Percentiles rank a stretch among this genome's conserved stretches.
phyloP scores from a whole-genome alignment of 257 asterid species.

The Solanum appendiculatum region DNA sequence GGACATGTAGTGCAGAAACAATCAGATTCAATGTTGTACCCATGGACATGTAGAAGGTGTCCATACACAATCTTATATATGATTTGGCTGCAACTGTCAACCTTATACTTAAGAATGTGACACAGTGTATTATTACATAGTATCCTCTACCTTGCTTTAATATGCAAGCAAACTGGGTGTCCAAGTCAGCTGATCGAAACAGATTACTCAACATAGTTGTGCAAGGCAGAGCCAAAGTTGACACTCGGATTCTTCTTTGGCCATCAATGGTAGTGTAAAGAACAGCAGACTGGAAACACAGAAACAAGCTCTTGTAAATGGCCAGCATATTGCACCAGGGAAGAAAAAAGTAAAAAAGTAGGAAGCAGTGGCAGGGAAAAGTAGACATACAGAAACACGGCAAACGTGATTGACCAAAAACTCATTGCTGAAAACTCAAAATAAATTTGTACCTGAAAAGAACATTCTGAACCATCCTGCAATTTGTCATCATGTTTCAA shows the following conservation, averaged over 20 bases:
- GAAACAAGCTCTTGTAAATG: neutral
- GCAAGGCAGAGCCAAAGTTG: conserved; percentile 91
- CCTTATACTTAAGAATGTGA: neutral
- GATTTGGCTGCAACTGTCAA: neutral
- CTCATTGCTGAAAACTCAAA: neutral
- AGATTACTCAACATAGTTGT: conserved; percentile 83
- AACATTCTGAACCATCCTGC: conserved; percentile 92
- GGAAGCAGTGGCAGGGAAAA: neutral
- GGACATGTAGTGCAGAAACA: neutral
- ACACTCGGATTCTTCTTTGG: conserved; percentile 94
- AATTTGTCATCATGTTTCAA: conserved; percentile 91
- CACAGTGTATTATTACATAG: neutral
- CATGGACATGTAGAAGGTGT: neutral
- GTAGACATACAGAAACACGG: neutral
- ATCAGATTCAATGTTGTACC: neutral
- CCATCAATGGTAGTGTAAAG: conserved; percentile 93
- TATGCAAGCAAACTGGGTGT: conserved; percentile 87
- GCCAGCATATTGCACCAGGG: neutral
- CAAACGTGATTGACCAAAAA: neutral
- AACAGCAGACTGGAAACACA: conserved; percentile 67
- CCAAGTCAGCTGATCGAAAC: conserved; percentile 94
- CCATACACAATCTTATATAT: neutral
- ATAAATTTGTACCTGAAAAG: conserved; percentile 69
- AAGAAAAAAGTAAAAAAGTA: neutral
- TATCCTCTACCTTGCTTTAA: conserved; percentile 63